phyloP scores from a whole-genome alignment of 176 grass and related monocot genomes.

The Avena insularis region DNA sequence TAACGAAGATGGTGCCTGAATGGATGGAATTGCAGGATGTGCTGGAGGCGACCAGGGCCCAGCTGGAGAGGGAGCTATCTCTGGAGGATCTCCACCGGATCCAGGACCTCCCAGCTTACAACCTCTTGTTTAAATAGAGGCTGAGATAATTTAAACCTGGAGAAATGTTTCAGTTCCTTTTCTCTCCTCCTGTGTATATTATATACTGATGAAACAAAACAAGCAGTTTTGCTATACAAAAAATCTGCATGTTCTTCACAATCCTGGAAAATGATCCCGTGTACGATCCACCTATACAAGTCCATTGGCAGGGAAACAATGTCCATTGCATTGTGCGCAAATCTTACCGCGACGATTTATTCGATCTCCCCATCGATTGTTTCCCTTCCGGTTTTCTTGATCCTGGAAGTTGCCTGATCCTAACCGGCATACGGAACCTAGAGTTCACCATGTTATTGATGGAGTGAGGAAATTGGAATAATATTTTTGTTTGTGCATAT shows the following conservation, averaged over 20 bases:
- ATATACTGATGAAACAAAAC: neutral
- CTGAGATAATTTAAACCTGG: neutral
- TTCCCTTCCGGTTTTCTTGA: neutral
- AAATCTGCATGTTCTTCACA: neutral
- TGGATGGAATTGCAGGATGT: slow-evolving; percentile 55
- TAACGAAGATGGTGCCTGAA: neutral
- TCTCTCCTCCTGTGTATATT: neutral
- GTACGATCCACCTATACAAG: fast-evolving
- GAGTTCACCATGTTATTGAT: neutral
- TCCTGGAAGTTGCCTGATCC: neutral
- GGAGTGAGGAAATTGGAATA: no score
- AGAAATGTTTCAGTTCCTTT: neutral
- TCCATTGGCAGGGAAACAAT: neutral
- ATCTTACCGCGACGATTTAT: neutral
- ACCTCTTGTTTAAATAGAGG: slow-evolving; percentile 68
- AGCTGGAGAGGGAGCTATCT: slow-evolving; percentile 90
- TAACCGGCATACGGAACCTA: no score
- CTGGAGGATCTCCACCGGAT: slow-evolving; percentile 77
- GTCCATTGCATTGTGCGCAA: neutral
- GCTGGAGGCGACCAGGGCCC: slow-evolving; percentile 76
- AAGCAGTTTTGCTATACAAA: slow-evolving; percentile 25
- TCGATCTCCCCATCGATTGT: no score
- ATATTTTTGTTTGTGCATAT: neutral
- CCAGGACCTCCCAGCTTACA: slow-evolving; percentile 87
- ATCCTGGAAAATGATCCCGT: neutral